Conservation (phyloP, 2,329 filamentous ascomycete species). For the Fusarium bactridioides region DNA sequence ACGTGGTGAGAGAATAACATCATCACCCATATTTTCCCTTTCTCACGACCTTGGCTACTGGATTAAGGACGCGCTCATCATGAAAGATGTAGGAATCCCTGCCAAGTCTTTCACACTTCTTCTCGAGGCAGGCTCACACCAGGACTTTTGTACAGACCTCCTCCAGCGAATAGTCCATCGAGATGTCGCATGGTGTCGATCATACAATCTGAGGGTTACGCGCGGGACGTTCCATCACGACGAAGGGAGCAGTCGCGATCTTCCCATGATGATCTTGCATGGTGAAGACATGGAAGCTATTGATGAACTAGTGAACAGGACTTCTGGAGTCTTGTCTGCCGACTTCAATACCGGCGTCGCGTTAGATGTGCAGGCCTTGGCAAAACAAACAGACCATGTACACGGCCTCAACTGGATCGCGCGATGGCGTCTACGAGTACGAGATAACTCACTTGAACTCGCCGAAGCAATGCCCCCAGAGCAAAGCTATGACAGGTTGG, state of each 20-base stretch:
- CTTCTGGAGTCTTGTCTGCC: neutral
- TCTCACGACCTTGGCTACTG: fast-evolving
- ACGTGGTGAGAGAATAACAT: neutral
- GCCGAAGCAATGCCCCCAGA: no score
- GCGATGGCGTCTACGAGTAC: neutral
- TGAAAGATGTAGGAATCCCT: neutral
- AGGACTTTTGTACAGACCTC: neutral
- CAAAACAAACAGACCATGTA: fast-evolving
- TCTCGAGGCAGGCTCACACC: neutral
- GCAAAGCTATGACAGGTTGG: neutral
- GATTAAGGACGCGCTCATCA: fast-evolving
- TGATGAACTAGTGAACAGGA: fast-evolving
- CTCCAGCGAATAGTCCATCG: neutral
- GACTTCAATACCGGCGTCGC: neutral
- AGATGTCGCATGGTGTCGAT: neutral
- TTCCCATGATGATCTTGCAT: no score
- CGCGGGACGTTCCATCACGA: fast-evolving
- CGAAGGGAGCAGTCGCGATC: no score
- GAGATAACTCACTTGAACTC: no score
- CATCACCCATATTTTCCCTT: neutral
- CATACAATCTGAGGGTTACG: neutral
- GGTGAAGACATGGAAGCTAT: fast-evolving
- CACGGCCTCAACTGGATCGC: fast-evolving
- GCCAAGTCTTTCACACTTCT: fast-evolving
- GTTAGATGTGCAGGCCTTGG: neutral